Conservation (phyloP, 2,329 filamentous ascomycete genomes). For the Diaporthe helianthi region DNA sequence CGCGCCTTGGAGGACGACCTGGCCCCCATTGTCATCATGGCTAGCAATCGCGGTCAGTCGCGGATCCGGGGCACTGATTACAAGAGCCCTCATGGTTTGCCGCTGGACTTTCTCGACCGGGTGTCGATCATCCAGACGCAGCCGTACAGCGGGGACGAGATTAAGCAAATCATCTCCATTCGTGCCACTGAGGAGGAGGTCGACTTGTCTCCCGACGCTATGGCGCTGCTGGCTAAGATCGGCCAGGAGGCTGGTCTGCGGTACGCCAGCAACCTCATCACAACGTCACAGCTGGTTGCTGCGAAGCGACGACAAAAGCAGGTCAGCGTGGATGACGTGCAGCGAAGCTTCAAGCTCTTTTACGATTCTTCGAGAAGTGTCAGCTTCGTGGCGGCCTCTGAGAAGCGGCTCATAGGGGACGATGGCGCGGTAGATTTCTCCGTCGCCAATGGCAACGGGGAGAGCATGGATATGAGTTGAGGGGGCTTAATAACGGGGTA, state of each 20-base stretch:
- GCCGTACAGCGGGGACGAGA: conserved; percentile 81
- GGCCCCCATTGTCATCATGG: conserved; percentile 98
- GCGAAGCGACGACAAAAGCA: conserved; percentile 86
- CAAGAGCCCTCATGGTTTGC: conserved; percentile 89
- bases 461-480: conserved; percentile 56
- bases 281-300: conserved; percentile 85
- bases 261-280: conserved; percentile 98
- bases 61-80: conserved; percentile 94
- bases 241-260: conserved; percentile 89
- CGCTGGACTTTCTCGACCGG: conserved; percentile 93
- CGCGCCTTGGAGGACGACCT: conserved; percentile 93
- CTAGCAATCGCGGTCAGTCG: conserved; percentile 91
- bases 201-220: conserved; percentile 85
- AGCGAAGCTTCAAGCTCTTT: conserved; percentile 92
- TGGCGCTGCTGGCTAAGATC: conserved; percentile 94
- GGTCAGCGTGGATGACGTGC: conserved; percentile 86
- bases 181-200: conserved; percentile 96
- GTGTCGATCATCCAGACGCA: conserved; percentile 97
- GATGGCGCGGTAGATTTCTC: conserved; percentile 79
- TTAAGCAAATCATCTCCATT: conserved; percentile 90
- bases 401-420: conserved; percentile 91
- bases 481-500: conserved; percentile 13
- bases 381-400: conserved; percentile 87
- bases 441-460: conserved; percentile 58
- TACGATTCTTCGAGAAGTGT: conserved; percentile 89